Percentiles rank a stretch among this genome's conserved stretches.
Conservation (phyloP, 768 basidiomycete species). For the Dacryopinax spathularia region DNA sequence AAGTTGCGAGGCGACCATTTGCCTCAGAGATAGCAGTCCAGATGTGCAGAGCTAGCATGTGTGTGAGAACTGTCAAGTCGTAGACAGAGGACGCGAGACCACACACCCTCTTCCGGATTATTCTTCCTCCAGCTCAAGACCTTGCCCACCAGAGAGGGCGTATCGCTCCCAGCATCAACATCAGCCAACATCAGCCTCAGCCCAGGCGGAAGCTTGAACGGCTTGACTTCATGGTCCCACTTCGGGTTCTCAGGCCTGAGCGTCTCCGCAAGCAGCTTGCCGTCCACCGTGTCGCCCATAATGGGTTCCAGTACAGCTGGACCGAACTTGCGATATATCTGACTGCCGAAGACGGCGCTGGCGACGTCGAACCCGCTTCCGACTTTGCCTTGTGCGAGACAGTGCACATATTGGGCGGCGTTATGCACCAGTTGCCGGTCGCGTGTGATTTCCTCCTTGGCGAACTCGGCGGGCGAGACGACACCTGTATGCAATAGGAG, state of each 20-base stretch:
- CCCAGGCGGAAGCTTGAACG: slow-evolving; percentile 70
- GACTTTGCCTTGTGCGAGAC: slow-evolving; percentile 93
- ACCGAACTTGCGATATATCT: slow-evolving; percentile 78
- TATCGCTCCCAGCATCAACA: slow-evolving; percentile 90
- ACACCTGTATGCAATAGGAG: slow-evolving; percentile 63
- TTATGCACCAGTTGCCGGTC: slow-evolving; percentile 66
- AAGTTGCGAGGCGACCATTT: slow-evolving; percentile 13
- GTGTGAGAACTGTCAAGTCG: not conserved
- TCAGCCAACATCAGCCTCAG: slow-evolving; percentile 84
- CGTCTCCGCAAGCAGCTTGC: not conserved
- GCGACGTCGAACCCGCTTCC: slow-evolving; percentile 96
- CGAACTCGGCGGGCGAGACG: slow-evolving; percentile 39
- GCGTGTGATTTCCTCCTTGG: slow-evolving; percentile 27
- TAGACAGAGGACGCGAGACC: too few species aligned
- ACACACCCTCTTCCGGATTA: slow-evolving; percentile 40
- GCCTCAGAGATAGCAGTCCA: slow-evolving; percentile 15
- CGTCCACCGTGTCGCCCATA: slow-evolving; percentile 42
- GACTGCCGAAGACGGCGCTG: slow-evolving; percentile 86
- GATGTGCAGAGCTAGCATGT: slow-evolving; percentile 10
- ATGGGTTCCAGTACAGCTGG: slow-evolving; percentile 51
- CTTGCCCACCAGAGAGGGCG: slow-evolving; percentile 82
- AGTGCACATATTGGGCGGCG: slow-evolving; percentile 86
- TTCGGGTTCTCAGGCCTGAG: slow-evolving; percentile 37
- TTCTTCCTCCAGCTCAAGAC: slow-evolving; percentile 80
- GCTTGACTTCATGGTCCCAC: slow-evolving; percentile 59